Conservation (phyloP, 495 filamentous ascomycete species). For the Neurospora sp. region DNA sequence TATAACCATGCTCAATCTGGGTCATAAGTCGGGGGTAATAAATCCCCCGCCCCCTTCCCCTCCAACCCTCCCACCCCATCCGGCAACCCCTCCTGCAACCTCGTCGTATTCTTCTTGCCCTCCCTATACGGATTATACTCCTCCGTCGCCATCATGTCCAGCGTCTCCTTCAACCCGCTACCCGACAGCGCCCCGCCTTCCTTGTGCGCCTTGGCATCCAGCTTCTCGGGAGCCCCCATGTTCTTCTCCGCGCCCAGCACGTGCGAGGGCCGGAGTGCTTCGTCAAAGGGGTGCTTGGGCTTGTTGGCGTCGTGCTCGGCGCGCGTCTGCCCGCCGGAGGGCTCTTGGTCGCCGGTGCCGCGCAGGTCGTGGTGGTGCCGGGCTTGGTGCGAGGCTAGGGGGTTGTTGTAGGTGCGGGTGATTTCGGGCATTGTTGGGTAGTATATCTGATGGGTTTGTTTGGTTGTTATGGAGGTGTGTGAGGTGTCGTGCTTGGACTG, state of each 20-base stretch:
- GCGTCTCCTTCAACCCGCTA: not conserved
- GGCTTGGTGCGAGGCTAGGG: constrained; percentile 1
- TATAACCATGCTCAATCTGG: not conserved
- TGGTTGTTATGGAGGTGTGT: not conserved
- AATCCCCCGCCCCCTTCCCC: not conserved
- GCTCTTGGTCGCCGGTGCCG: not conserved
- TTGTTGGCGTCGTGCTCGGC: not conserved
- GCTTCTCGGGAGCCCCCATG: not conserved
- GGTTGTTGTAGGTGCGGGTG: constrained; percentile 2
- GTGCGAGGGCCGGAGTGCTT: not conserved
- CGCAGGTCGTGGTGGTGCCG: constrained; percentile 1
- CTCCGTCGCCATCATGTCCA: not conserved
- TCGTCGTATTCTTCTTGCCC: not conserved
- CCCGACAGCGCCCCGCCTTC: not conserved
- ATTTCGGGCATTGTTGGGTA: not conserved
- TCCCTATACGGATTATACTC: not conserved
- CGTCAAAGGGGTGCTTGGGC: constrained; percentile 3
- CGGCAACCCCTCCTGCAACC: not conserved
- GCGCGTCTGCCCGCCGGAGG: not conserved
- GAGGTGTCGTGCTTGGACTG: not conserved
- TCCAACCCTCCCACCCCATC: not conserved
- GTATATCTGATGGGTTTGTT: not conserved
- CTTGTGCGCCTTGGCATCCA: not conserved
- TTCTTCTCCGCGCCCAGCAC: constrained; percentile 2
- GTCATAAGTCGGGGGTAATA: not conserved